Base-by-base conservation (phyloP, 352 stramenopile species). In the Thalassiosira pacifica region DNA sequence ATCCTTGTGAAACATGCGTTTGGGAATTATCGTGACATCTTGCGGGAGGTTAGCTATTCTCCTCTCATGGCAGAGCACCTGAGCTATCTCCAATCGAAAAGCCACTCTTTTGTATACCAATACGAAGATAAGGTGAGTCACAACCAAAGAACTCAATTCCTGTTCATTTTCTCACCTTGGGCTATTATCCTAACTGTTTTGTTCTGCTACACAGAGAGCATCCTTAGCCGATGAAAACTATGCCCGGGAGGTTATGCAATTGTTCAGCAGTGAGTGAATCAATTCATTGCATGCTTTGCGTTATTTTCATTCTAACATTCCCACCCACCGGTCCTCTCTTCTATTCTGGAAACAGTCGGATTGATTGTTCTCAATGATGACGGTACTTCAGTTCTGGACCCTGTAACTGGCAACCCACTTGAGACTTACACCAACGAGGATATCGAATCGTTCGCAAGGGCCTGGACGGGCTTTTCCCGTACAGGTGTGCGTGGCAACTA, bases 1-100 rank as follows among this genome's bases (percentile, higher is more conserved):
- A 94, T 93, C 72, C 90, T 94, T 71, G 89, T 94, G 11, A 42
- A 81, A 4, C 45, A 95, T 81, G 90, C 88, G n/a, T 94, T 95
- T 74, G 92, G 92, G 13, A 94, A 90, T 57, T 94, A 89, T 48
- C 27, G 75, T 40, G 84, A 94, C 45, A 80, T 96, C n/a, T 68
- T 96, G 9, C 66, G 72, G 4, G 87, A 94, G 42, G 27, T 70
- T 18, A 61, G 26, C 22, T 90, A 83, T 65, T 83, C 31, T 29
- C 84, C 88, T 10, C 13, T 93, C 0, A 96, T 96, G 92, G 88
- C 79, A 27, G 61, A 86, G 42, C 88, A 92, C 60, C 67, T 96
- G 0, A 86, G 80, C 18, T 96, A 88, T 64, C 19, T 88, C 6
- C 69, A 82, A 29, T 91, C 82, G 32, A 88, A 92, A 69, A 81